Conservation (phyloP, 2,329 filamentous ascomycete genomes). For the Penicillium brasilianum region DNA sequence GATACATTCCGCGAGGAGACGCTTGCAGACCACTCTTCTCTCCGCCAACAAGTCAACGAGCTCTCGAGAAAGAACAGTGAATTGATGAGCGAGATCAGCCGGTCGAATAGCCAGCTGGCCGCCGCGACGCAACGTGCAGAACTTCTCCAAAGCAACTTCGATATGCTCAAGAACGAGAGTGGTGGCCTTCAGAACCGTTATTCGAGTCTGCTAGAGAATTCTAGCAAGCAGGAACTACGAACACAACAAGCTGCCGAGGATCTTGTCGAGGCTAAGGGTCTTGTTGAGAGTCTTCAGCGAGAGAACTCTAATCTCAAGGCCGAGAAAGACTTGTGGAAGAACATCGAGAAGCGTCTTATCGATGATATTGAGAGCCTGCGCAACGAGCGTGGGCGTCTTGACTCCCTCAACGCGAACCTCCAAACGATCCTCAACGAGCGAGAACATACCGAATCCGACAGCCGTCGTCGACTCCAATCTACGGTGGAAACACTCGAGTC, state of each 20-base stretch:
- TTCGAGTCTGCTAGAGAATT: slow-evolving; percentile 75
- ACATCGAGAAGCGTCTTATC: slow-evolving; percentile 83
- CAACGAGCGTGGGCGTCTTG: slow-evolving; percentile 83
- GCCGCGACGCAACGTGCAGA: slow-evolving; percentile 84
- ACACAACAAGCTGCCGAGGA: slow-evolving; percentile 94
- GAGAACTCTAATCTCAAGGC: slow-evolving; percentile 93
- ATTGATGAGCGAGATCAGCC: slow-evolving; percentile 81
- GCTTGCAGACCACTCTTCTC: slow-evolving; percentile 75
- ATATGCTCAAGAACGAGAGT: slow-evolving; percentile 83
- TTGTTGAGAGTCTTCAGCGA: slow-evolving; percentile 84
- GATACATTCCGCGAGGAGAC: slow-evolving; percentile 89
- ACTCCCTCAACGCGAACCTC: slow-evolving; percentile 79
- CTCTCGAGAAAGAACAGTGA: slow-evolving; percentile 81
- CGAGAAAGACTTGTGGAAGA: slow-evolving; percentile 93
- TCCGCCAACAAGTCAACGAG: slow-evolving; percentile 83
- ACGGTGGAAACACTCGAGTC: slow-evolving; percentile 79
- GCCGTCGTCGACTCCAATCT: slow-evolving; percentile 75
- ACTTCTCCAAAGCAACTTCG: slow-evolving; percentile 87
- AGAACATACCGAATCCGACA: slow-evolving; percentile 81
- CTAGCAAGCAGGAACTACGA: slow-evolving; percentile 86
- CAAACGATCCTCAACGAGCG: slow-evolving; percentile 92
- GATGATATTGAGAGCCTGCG: slow-evolving; percentile 85
- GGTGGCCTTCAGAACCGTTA: slow-evolving; percentile 82
- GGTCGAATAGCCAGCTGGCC: slow-evolving; percentile 77
- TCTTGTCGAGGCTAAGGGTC: slow-evolving; percentile 79